Evolutionary conservation across 805 yeast genomes (phyloP).

Genomic region (Metschnikowia borealis): DNA sequence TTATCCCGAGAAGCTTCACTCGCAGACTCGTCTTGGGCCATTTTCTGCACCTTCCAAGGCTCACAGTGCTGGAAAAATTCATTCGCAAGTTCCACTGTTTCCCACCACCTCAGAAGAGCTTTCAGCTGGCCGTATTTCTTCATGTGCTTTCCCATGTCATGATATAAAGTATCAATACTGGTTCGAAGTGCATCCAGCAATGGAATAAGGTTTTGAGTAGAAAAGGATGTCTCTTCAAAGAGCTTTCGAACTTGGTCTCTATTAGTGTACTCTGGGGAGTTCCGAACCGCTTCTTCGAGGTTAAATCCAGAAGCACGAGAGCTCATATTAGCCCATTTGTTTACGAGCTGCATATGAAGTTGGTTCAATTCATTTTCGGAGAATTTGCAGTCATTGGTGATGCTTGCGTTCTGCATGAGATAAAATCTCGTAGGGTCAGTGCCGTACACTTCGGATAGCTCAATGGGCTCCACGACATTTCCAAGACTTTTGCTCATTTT

Average conservation of each 20-base stretch:
- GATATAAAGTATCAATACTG: slow-evolving; percentile 10
- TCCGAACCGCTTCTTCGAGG: slow-evolving; percentile 42
- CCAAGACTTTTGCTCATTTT: slow-evolving; percentile 94
- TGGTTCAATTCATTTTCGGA: slow-evolving; percentile 50
- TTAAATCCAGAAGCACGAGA: slow-evolving; percentile 74
- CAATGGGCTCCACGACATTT: slow-evolving; percentile 88
- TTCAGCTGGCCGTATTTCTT: slow-evolving; percentile 47
- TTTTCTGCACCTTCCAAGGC: slow-evolving; percentile 65
- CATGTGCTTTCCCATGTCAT: slow-evolving; percentile 42
- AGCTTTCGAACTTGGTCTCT: not conserved
- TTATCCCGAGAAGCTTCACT: slow-evolving; percentile 13
- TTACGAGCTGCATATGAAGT: slow-evolving; percentile 63
- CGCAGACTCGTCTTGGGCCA: slow-evolving; percentile 16
- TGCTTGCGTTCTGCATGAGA: slow-evolving; percentile 67
- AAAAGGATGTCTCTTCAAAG: not conserved
- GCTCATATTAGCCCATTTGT: slow-evolving; percentile 78
- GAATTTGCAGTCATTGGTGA: slow-evolving; percentile 78
- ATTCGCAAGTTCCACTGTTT: slow-evolving; percentile 56
- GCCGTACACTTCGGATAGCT: slow-evolving; percentile 59
- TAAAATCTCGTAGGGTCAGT: slow-evolving; percentile 72
- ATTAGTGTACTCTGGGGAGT: slow-evolving; percentile 7
- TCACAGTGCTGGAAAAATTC: slow-evolving; percentile 59
- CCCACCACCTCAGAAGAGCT: slow-evolving; percentile 60
- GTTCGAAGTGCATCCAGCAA: slow-evolving; percentile 6
- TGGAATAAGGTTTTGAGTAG: not conserved